Evolutionary conservation across 2,329 filamentous ascomycete species (phyloP), one percentile per base, ranked within the genome.

Genomic region (Lasiodiplodia citricola): DNA sequence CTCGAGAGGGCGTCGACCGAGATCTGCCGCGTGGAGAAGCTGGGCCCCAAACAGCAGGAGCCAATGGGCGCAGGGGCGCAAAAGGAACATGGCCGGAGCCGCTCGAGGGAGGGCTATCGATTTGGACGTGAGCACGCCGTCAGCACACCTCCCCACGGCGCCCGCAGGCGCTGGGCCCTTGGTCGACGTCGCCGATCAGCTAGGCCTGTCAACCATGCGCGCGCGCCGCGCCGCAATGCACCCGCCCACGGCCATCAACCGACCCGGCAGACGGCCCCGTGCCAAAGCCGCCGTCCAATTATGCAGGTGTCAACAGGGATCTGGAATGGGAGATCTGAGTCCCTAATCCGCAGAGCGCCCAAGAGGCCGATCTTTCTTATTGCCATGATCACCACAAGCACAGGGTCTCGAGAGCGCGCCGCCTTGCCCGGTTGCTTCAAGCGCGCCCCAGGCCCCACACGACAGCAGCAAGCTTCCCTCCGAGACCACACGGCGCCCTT

Each of bases 321-420:
- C 58, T 56, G 31, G 57, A 56, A 51, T 44, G 57, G 66, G 57
- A 68, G 67, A 68, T 68, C 67, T 68, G 50, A 68, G 67, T 47
- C 50, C 51, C 57, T 68, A 35, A 35, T 58, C 67, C 67, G 58
- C 67, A 68, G 57, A 68, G 54, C 28, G 35, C 57, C 66, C 56
- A 68, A 55, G 60, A 64, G 44, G 67, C 67, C 67, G 67, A 68
- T 68, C 67, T 64, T 63, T 68, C 67, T 64, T 68, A 63, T 68
- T 68, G 58, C 67, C 51, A 56, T 68, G 67, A 68, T 68, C 67
- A 68, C 67, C 67, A 68, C 67, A 50, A 64, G 67, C 58, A 64
- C 67, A 68, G 58, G 67, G 67, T 68, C 66, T 63, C 54, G 51
- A 47, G 35, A 28, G 54, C 54, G 57, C 41, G 58, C 41, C 58